These are phyloP conservation scores for Crotalaria pallida DNA, from an alignment of 306 rosid genomes.

Conservation along the genomic window DNA sequence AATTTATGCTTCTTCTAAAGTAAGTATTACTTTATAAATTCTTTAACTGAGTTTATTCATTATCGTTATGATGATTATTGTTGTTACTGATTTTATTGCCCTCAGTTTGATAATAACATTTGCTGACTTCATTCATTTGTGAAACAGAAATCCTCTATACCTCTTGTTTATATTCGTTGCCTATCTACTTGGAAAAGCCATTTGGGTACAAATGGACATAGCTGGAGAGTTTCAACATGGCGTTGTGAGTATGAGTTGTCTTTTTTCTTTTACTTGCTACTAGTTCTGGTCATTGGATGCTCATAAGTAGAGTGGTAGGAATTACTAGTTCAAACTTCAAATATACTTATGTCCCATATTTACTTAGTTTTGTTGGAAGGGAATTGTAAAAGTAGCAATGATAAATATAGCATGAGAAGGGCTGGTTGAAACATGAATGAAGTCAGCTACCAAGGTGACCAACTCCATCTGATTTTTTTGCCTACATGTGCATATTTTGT, in stretches of 20 bases:
- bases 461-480: background rate
- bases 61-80: background rate
- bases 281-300: background rate
- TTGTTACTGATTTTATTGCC: background rate
- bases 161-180: conserved; percentile 54
- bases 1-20: conserved; percentile 74
- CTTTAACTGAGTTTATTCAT: background rate
- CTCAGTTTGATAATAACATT: conserved; percentile 11
- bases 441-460: background rate
- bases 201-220: conserved; percentile 83
- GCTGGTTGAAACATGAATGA: background rate
- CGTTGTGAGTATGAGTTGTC: conserved; percentile 46
- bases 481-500: conserved; percentile 16
- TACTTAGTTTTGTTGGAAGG: background rate
- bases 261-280: background rate
- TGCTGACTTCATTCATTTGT: conserved; percentile 11
- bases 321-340: background rate
- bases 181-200: conserved; percentile 57
- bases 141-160: conserved; percentile 81
- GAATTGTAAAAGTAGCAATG: background rate
- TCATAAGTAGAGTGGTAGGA: too few relatives aligned
- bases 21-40: conserved; percentile 28
- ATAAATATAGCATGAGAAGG: background rate
- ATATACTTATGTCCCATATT: background rate
- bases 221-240: conserved; percentile 61